Evolutionary conservation across 257 asterid genomes (phyloP), one percentile per base, ranked within the genome.

Genomic region (Verbascum thapsus): DNA sequence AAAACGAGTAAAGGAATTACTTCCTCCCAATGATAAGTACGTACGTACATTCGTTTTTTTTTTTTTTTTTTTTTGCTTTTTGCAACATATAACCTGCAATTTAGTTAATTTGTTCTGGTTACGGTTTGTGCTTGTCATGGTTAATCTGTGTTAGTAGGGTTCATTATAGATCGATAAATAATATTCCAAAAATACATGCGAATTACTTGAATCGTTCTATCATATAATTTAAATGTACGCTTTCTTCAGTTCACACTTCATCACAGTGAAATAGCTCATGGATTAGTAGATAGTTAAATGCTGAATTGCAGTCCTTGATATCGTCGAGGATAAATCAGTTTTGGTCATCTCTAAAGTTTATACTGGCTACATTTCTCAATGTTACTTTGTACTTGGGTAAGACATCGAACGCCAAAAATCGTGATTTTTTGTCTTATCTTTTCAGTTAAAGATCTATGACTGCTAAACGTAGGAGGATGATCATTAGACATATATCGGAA

Each of bases 11-110:
- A 74, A 83, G 12, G 70, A 76, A 57, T 50, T 80, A 39, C 64
- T 75, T 55, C 80, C 85, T 55, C 78, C 75, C 3, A 61, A 69
- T 35, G 84, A 80, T 59, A 78, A 60, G 92, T 88, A 84, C 8
- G 83, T 61, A 11, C 7, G 19, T n/a, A n/a, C n/a, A n/a, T n/a
- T n/a, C 26, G 15, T 39, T 52, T 39, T 63, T 22, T 2, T 34
- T 57, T 23, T 30, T 12, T 23, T 4, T 17, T 11, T 40, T 18
- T 35, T 40, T 23, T 35, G 10, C 9, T 13, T 13, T 34, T 53
- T 19, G n/a, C n/a, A 26, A 3, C 8, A 66, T 61, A 4, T 13
- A 1, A 43, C 15, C 26, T 67, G 42, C 20, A 35, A 38, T 20
- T 38, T 3, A 6, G 11, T 10, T 2, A 12, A 17, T 5, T 7